Evolutionary conservation across 2,329 filamentous ascomycete species (phyloP).

Genomic region (Penicillium sp.): DNA sequence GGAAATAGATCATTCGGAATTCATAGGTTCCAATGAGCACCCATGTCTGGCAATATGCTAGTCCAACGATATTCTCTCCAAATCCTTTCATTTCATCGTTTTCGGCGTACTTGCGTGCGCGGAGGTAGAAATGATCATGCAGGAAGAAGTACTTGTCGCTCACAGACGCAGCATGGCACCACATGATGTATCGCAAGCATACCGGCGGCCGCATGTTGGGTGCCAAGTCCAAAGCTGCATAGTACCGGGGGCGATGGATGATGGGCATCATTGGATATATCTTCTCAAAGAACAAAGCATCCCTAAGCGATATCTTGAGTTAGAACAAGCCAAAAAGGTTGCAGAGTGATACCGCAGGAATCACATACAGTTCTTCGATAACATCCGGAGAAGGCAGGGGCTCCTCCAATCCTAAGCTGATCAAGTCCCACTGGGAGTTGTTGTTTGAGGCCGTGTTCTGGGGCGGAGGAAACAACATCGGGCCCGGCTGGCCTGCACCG

Average conservation of each 20-base stretch:
- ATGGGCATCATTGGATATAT: conserved; percentile 83
- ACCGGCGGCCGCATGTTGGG: conserved; percentile 83
- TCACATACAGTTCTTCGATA: conserved; percentile 75
- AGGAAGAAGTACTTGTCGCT: conserved; percentile 78
- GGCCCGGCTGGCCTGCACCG: conserved; percentile 21
- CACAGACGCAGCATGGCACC: conserved; percentile 86
- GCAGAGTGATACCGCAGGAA: neutral
- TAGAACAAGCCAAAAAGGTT: conserved; percentile 10
- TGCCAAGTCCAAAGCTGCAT: conserved; percentile 86
- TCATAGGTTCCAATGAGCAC: conserved; percentile 79
- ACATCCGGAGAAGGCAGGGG: conserved; percentile 75
- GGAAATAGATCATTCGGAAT: conserved; percentile 98
- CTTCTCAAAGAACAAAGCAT: conserved; percentile 88
- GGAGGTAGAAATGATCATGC: conserved; percentile 86
- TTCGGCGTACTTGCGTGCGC: conserved; percentile 87
- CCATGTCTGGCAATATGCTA: conserved; percentile 86
- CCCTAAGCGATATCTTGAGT: conserved; percentile 50
- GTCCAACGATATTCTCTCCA: conserved; percentile 82
- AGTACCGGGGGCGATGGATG: conserved; percentile 84
- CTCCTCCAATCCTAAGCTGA: conserved; percentile 80
- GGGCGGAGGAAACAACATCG: conserved; percentile 23
- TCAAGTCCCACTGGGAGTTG: conserved; percentile 78
- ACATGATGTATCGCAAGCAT: conserved; percentile 90
- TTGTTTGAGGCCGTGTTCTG: conserved; percentile 25
- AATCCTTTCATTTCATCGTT: conserved; percentile 88